These are phyloP conservation scores for Azolla pinnata DNA, from an alignment of 75 land plant genomes.

Conservation along the genomic window DNA sequence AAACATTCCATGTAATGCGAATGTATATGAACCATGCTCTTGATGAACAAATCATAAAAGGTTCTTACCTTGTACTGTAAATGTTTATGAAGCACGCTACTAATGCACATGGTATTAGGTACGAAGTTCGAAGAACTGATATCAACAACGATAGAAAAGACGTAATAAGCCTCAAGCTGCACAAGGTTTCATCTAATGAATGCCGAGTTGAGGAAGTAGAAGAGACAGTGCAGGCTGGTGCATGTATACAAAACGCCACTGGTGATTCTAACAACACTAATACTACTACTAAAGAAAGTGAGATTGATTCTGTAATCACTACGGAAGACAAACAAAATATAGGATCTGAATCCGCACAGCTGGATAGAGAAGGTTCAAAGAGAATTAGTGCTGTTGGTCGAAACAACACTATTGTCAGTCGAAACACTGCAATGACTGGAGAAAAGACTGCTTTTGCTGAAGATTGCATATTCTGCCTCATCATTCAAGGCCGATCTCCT, in stretches of 20 bases:
- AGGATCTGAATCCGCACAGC: neutral
- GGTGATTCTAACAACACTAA: neutral
- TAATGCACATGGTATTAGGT: neutral
- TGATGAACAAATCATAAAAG: neutral
- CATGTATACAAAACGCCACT: neutral
- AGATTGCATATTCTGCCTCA: constrained; percentile 18
- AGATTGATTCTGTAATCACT: too few relatives aligned
- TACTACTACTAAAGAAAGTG: too few relatives aligned
- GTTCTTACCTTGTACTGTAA: neutral
- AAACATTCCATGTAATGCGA: too few relatives aligned
- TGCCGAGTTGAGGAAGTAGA: neutral
- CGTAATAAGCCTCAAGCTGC: neutral
- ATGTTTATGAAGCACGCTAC: neutral
- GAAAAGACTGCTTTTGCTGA: neutral
- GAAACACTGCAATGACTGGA: neutral
- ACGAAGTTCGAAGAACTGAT: neutral
- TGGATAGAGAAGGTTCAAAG: neutral
- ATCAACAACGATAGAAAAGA: neutral
- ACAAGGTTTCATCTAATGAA: neutral
- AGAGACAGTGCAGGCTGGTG: neutral
- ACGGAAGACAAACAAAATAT: neutral
- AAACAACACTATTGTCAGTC: neutral
- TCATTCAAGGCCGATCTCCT: constrained; percentile 22
- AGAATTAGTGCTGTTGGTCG: neutral
- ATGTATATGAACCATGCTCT: too few relatives aligned